Percentiles rank a stretch among this genome's conserved stretches.
These are phyloP conservation scores for Synchytrium microbalum DNA, from an alignment of 371 early-diverging fungal genomes.

Conservation along the genomic window DNA sequence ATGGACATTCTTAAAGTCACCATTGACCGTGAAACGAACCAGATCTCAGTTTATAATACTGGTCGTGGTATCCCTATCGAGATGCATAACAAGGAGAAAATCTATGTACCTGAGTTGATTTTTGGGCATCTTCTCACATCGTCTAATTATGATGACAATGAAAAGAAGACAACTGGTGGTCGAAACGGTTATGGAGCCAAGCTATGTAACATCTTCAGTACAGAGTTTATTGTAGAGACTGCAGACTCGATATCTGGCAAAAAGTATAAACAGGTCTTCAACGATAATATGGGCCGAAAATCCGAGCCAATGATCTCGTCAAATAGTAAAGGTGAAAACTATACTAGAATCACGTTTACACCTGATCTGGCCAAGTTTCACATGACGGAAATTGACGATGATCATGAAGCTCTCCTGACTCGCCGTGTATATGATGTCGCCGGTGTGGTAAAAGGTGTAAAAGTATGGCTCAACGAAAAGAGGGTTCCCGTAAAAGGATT, in stretches of 20 bases:
- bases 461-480: conserved; percentile 88
- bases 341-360: conserved; percentile 90
- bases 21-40: conserved; percentile 74
- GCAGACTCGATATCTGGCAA: conserved; percentile 67
- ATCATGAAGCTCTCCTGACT: conserved; percentile 81
- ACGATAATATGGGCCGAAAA: conserved; percentile 79
- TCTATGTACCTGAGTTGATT: conserved; percentile 98
- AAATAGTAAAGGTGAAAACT: conserved; percentile 56
- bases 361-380: conserved; percentile 95
- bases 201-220: conserved; percentile 98
- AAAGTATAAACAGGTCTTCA: conserved; percentile 81
- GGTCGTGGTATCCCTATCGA: conserved; percentile 98
- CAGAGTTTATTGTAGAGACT: conserved; percentile 96
- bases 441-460: conserved; percentile 81
- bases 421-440: conserved; percentile 98
- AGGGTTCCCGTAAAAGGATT: conserved; percentile 80
- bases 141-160: conserved; percentile 97
- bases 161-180: conserved; percentile 98
- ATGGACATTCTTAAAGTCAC: conserved; percentile 93
- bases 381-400: conserved; percentile 76
- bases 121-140: conserved; percentile 99
- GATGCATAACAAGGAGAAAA: conserved; percentile 87
- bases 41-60: conserved; percentile 92
- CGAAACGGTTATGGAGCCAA: conserved; percentile 99
- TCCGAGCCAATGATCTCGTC: conserved; percentile 65